These are phyloP conservation scores for Trichophyton benhamiae DNA, from an alignment of 2,329 filamentous ascomycete genomes.

Conservation along the genomic window DNA sequence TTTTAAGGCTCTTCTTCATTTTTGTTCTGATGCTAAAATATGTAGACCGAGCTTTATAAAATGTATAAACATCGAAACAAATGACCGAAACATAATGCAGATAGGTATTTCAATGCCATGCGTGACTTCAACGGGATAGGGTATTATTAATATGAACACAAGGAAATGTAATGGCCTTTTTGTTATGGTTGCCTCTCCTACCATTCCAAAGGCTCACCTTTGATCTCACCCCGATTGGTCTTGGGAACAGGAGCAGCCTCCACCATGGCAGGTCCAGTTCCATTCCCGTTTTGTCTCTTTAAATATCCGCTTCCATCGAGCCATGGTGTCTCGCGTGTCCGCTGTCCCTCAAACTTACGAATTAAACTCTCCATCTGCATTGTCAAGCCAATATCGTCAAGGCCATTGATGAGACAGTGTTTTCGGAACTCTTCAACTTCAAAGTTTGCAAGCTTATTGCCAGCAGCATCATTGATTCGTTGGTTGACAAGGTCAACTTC, in stretches of 20 bases:
- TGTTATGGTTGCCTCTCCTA: slow-evolving; percentile 32
- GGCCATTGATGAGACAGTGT: slow-evolving; percentile 83
- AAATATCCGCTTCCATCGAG: slow-evolving; percentile 78
- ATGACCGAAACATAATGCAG: not conserved
- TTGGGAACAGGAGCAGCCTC: slow-evolving; percentile 62
- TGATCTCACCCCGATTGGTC: slow-evolving; percentile 75
- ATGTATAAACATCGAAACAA: not conserved
- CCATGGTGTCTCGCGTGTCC: slow-evolving; percentile 74
- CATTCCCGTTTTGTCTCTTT: slow-evolving; percentile 26
- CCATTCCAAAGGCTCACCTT: slow-evolving; percentile 83
- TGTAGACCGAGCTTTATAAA: not conserved
- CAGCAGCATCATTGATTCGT: slow-evolving; percentile 61
- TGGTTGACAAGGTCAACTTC: slow-evolving; percentile 84
- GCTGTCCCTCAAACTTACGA: slow-evolving; percentile 62
- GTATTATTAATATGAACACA: not conserved
- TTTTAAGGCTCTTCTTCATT: not conserved
- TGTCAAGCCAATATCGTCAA: slow-evolving; percentile 91
- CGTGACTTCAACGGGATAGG: not conserved
- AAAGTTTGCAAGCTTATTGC: slow-evolving; percentile 63
- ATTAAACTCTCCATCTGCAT: slow-evolving; percentile 91
- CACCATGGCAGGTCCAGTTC: slow-evolving; percentile 47
- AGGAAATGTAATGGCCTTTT: not conserved
- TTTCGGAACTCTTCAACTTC: slow-evolving; percentile 89
- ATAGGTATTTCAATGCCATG: not conserved
- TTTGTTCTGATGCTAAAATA: not conserved